These are phyloP conservation scores for Salicornia ramosissima DNA, from an alignment of 148 eudicot species.

Conservation along the genomic window DNA sequence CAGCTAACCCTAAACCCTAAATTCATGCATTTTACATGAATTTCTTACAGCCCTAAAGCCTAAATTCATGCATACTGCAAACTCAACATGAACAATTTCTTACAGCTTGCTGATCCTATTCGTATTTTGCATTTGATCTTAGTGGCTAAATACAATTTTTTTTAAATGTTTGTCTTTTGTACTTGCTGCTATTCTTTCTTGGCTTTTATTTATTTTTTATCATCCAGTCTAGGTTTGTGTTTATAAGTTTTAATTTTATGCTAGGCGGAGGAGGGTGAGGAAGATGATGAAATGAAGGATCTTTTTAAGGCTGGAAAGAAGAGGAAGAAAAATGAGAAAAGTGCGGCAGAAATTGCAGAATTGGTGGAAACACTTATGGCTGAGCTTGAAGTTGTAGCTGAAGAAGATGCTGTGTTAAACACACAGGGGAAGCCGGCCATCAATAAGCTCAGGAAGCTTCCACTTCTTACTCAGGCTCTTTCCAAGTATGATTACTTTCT, in stretches of 20 bases:
- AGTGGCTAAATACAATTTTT: background rate
- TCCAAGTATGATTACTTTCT: slow-evolving; percentile 55
- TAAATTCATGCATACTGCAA: no score
- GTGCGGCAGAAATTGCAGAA: slow-evolving; percentile 83
- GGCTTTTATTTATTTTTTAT: background rate
- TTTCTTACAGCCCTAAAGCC: no score
- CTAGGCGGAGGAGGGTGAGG: slow-evolving; percentile 94
- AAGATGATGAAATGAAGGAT: slow-evolving; percentile 64
- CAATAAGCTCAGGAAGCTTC: slow-evolving; percentile 81
- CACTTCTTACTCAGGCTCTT: slow-evolving; percentile 83
- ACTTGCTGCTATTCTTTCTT: no score
- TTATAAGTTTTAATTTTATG: slow-evolving; percentile 4
- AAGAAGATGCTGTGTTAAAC: slow-evolving; percentile 82
- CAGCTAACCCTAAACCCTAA: no score
- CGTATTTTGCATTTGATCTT: slow-evolving; percentile 5
- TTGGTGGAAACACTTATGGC: slow-evolving; percentile 93
- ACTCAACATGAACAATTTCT: no score
- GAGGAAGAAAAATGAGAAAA: slow-evolving; percentile 85
- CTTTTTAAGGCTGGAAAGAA: slow-evolving; percentile 80
- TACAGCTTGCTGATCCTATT: background rate
- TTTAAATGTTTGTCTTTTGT: background rate
- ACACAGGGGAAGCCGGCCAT: slow-evolving; percentile 80
- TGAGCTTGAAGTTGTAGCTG: slow-evolving; percentile 91
- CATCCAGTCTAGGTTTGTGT: background rate
- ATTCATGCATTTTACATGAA: no score